Conservation (phyloP, 2,329 filamentous ascomycete species). For the Lizonia empirigonia region DNA sequence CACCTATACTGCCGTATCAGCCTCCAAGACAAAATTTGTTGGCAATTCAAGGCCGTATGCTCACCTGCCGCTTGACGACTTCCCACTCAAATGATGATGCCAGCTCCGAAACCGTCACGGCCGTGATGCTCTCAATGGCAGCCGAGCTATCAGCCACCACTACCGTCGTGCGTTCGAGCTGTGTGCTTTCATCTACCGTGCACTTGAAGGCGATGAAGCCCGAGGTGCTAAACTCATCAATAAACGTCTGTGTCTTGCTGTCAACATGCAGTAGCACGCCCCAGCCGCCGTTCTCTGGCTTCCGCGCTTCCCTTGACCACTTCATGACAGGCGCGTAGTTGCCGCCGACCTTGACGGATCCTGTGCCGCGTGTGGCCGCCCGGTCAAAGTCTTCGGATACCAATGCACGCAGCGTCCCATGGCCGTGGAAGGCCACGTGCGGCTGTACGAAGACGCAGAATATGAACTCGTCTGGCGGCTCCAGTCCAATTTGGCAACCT, state of each 20-base stretch:
- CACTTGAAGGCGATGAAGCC: slow-evolving; percentile 42
- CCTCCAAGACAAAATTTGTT: no score
- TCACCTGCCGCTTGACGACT: slow-evolving; percentile 36
- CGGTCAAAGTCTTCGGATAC: slow-evolving; percentile 47
- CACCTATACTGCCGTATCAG: no score
- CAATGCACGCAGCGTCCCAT: slow-evolving; percentile 31
- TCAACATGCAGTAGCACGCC: slow-evolving; percentile 46
- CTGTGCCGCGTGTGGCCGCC: slow-evolving; percentile 43
- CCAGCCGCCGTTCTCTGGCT: slow-evolving; percentile 33
- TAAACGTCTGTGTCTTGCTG: slow-evolving; percentile 33
- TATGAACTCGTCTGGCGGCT: slow-evolving; percentile 30
- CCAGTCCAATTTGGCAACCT: slow-evolving; percentile 29
- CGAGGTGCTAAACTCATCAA: slow-evolving; percentile 47
- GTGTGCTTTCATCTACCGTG: slow-evolving; percentile 12
- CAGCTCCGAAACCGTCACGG: slow-evolving; percentile 29
- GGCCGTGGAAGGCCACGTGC: slow-evolving; percentile 30
- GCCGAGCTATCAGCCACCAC: slow-evolving; percentile 40
- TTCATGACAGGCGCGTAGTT: slow-evolving; percentile 48
- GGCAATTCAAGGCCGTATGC: no score
- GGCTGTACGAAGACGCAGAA: slow-evolving; percentile 42
- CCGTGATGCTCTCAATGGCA: slow-evolving; percentile 41
- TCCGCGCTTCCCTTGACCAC: slow-evolving; percentile 38
- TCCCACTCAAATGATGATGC: slow-evolving; percentile 41
- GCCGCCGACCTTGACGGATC: slow-evolving; percentile 45
- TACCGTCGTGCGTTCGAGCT: slow-evolving; percentile 23